Evolutionary conservation across 2,329 filamentous ascomycete species (phyloP), one percentile per base, ranked within the genome.

Genomic region (Tricladium varicosporioides): DNA sequence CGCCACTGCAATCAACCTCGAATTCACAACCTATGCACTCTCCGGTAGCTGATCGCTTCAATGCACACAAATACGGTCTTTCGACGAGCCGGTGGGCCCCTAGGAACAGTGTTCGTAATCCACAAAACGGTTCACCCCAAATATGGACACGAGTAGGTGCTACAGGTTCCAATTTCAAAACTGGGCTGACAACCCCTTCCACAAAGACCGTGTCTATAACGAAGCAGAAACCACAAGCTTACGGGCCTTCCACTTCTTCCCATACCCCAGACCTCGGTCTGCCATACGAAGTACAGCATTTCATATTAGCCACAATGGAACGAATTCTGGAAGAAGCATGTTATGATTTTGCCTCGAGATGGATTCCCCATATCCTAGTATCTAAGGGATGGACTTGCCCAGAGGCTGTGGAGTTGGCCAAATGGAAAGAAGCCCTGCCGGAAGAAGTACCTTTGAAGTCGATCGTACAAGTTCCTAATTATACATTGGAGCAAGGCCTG

Each of bases 201-300:
- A 19, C 15, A 42, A 27, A 56, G 47, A 56, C 48, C 5, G 31
- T 45, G 19, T 36, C 32, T n/a, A 33, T 51, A 16, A 3, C 44
- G 51, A 48, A 55, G 16, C 27, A 47, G 15, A 19, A 19, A 33
- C 27, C 5, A 52, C 2, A 19, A 13, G 18, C 18, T 18, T 40
- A 50, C 33, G 8, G 46, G 14, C 11, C 43, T 19, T 33, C 56
- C 19, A 22, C 51, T 31, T 32, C 56, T 2, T 53, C 52, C 3
- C 48, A 46, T 43, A n/a, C 51, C 15, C 52, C 53, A 16, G 65
- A 69, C 33, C 61, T 68, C 7, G 65, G 62, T 18, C 64, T 70
- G 16, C 69, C 69, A n/a, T 70, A 70, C 42, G 67, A 70, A 62
- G 69, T 70, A 15, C 69, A 70, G 57, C 68, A 70, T 54, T 69